Evolutionary conservation across 2,329 filamentous ascomycete species (phyloP).

Genomic region (Dendrostoma leiphaemia): DNA sequence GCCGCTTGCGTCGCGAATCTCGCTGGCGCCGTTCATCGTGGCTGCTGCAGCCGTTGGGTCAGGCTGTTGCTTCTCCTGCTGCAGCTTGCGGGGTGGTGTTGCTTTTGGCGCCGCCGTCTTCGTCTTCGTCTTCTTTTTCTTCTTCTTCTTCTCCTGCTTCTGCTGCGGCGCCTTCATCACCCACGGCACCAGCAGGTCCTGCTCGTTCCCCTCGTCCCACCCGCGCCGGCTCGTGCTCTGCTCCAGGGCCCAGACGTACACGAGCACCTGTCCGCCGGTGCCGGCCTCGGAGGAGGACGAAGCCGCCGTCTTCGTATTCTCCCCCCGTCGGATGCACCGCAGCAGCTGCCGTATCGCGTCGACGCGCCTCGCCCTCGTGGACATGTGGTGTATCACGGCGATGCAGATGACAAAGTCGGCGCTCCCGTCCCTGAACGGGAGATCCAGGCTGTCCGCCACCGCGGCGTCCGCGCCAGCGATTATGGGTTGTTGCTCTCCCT

Average conservation of each 20-base stretch:
- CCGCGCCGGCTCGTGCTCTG: slow-evolving; percentile 82
- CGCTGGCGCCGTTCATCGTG: background rate
- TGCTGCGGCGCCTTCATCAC: slow-evolving; percentile 57
- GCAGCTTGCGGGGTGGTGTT: background rate
- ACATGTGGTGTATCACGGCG: slow-evolving; percentile 91
- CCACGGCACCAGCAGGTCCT: slow-evolving; percentile 97
- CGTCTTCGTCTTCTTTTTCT: slow-evolving; percentile 20
- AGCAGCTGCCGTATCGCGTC: slow-evolving; percentile 72
- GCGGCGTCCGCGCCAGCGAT: slow-evolving; percentile 57
- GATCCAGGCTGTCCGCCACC: slow-evolving; percentile 78
- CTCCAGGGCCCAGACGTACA: slow-evolving; percentile 96
- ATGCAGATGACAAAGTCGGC: slow-evolving; percentile 90
- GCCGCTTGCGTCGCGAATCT: slow-evolving; percentile 8
- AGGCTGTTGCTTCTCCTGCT: background rate
- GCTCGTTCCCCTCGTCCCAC: slow-evolving; percentile 79
- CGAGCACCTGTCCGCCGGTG: slow-evolving; percentile 61
- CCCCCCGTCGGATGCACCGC: slow-evolving; percentile 51
- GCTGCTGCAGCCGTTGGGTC: slow-evolving; percentile 2
- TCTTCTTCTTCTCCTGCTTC: slow-evolving; percentile 20
- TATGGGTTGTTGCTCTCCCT: background rate
- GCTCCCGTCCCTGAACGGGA: slow-evolving; percentile 66
- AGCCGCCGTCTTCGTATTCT: slow-evolving; percentile 37
- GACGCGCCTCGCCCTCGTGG: slow-evolving; percentile 69
- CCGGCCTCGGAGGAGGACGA: no score
- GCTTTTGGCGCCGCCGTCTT: background rate